Percentiles rank a stretch among this genome's conserved stretches.
phyloP scores from a whole-genome alignment of 2,329 filamentous ascomycete genomes.

The Claviceps fusiformis region DNA sequence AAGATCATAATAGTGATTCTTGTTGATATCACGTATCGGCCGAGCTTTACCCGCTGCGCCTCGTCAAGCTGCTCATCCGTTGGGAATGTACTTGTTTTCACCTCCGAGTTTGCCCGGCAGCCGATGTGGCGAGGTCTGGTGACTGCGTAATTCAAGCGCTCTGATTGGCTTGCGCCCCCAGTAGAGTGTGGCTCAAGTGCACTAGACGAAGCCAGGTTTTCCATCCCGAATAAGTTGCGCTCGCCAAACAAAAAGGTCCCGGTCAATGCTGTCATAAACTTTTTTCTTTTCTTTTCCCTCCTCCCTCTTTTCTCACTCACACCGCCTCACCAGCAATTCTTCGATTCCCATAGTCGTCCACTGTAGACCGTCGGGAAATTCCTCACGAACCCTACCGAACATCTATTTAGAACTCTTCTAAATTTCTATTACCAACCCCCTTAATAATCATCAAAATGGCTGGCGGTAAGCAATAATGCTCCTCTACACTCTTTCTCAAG shows the following conservation, averaged over 20 bases:
- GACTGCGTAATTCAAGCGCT: conserved; percentile 19
- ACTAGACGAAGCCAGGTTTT: background rate
- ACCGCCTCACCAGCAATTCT: conserved; percentile 5
- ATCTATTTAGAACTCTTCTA: conserved; percentile 1
- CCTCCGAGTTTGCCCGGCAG: conserved; percentile 23
- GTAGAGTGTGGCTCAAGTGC: conserved; percentile 19
- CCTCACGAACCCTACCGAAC: conserved; percentile 6
- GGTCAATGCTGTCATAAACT: conserved; percentile 29
- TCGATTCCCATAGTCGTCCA: conserved; percentile 4
- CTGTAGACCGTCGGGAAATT: conserved; percentile 1
- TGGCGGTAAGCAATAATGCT: conserved; percentile 26
- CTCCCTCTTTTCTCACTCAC: conserved; percentile 12
- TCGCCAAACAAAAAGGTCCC: conserved; percentile 2
- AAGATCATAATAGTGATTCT: background rate
- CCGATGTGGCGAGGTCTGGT: conserved; percentile 6
- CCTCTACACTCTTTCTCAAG: background rate
- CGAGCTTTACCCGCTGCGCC: conserved; percentile 8
- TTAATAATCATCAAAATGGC: conserved; percentile 24
- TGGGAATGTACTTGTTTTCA: background rate
- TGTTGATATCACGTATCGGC: conserved; percentile 3
- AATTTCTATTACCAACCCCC: background rate
- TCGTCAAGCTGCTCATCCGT: too few species aligned
- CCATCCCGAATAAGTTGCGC: background rate
- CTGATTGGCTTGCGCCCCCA: conserved; percentile 24
- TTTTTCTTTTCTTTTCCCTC: conserved; percentile 16